These are phyloP conservation scores for Pelargonium hybrid DNA, from an alignment of 441 rosid genomes.

Conservation along the genomic window DNA sequence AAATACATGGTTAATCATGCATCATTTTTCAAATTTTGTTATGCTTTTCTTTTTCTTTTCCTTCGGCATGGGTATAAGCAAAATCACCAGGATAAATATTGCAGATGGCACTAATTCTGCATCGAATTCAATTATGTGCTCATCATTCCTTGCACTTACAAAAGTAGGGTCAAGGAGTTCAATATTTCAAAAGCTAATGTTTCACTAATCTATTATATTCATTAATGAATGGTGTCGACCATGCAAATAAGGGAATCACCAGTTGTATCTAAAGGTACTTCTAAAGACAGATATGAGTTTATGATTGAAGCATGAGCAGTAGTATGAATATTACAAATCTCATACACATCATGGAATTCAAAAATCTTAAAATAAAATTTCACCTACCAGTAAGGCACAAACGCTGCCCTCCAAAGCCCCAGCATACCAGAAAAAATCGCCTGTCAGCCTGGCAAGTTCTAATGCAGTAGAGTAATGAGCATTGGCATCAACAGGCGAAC, in stretches of 20 bases:
- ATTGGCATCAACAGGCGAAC: constrained; percentile 97
- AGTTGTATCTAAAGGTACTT: not conserved
- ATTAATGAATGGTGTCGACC: not conserved
- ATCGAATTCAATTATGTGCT: not conserved
- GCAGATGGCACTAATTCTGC: not conserved
- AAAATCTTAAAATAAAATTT: constrained; percentile 9
- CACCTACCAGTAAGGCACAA: constrained; percentile 81
- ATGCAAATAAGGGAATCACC: not conserved
- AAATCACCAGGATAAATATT: too few species aligned
- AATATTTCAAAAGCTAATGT: not conserved
- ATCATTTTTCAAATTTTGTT: too few species aligned
- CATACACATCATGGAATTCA: not conserved
- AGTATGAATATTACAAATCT: not conserved
- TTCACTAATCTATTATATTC: not conserved
- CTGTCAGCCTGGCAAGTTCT: constrained; percentile 77
- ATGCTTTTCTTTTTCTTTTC: too few species aligned
- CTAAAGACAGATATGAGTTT: not conserved
- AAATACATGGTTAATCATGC: too few species aligned
- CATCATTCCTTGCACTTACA: not conserved
- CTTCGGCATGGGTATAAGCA: too few species aligned
- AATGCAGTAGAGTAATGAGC: constrained; percentile 91
- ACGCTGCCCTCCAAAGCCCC: constrained; percentile 97
- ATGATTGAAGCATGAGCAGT: not conserved
- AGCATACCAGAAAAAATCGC: constrained; percentile 93
- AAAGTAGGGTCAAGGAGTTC: not conserved